These are phyloP conservation scores for Amanita molliuscula DNA, from an alignment of 768 basidiomycete genomes.

Conservation along the genomic window DNA sequence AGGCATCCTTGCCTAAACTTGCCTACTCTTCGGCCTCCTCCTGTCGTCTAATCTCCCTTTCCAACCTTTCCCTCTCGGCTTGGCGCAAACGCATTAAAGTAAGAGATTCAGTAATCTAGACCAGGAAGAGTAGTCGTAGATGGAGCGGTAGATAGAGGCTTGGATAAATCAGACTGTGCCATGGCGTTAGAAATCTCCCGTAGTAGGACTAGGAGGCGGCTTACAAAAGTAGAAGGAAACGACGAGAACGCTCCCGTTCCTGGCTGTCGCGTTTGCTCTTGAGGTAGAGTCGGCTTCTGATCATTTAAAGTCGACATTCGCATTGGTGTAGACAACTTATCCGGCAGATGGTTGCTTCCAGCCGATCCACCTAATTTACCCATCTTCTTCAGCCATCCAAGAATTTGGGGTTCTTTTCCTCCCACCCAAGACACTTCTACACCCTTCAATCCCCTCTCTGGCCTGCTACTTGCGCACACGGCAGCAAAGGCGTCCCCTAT, in stretches of 20 bases:
- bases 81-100: conserved; percentile 76
- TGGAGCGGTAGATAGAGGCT: conserved; percentile 13
- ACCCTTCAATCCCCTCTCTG: conserved; percentile 41
- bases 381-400: conserved; percentile 64
- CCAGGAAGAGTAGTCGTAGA: conserved; percentile 20
- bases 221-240: conserved; percentile 48
- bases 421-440: conserved; percentile 69
- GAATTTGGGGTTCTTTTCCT: conserved; percentile 62
- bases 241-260: conserved; percentile 41
- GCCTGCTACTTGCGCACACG: conserved; percentile 48
- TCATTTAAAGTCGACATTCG: not conserved
- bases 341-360: not conserved
- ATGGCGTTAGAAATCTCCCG: conserved; percentile 7
- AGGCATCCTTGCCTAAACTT: not conserved
- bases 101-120: conserved; percentile 69
- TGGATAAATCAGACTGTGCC: conserved; percentile 18
- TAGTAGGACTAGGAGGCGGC: conserved; percentile 11
- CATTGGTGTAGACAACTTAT: conserved; percentile 9
- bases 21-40: conserved; percentile 37
- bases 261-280: conserved; percentile 17
- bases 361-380: conserved; percentile 42
- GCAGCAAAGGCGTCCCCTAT: conserved; percentile 71
- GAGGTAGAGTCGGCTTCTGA: conserved; percentile 17
- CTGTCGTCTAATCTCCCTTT: conserved; percentile 64
- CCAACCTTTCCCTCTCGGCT: conserved; percentile 68